phyloP scores from a whole-genome alignment of 176 grass and related monocot genomes.

The Triticum monococcum region DNA sequence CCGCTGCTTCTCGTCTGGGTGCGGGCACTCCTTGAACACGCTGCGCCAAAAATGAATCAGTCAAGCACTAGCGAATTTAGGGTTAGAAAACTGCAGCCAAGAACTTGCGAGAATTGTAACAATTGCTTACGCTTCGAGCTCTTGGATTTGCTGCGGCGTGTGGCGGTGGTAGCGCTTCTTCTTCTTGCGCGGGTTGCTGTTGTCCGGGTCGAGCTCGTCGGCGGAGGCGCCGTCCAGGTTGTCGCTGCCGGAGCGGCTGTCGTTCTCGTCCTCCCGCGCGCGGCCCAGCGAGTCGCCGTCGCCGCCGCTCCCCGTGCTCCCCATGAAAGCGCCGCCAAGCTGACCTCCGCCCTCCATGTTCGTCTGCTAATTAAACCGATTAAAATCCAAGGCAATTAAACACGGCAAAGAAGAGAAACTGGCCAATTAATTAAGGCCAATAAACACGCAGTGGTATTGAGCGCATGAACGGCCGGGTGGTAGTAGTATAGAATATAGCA shows the following conservation, averaged over 20 bases:
- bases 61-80: not conserved
- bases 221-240: constrained; percentile 83
- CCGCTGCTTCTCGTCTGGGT: constrained; percentile 94
- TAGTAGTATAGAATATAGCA: not conserved
- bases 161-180: constrained; percentile 97
- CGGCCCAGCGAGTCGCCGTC: constrained; percentile 65
- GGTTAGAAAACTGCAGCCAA: not conserved
- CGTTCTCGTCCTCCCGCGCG: constrained; percentile 84
- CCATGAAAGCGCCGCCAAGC: constrained; percentile 31
- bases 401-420: not conserved
- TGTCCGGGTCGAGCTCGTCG: constrained; percentile 75
- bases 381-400: not conserved
- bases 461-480: not conserved
- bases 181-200: constrained; percentile 75
- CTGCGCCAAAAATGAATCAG: constrained; percentile 11
- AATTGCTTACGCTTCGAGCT: constrained; percentile 78
- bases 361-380: constrained; percentile 38
- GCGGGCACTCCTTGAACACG: constrained; percentile 96
- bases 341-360: constrained; percentile 60
- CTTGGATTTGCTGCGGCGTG: constrained; percentile 97
- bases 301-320: constrained; percentile 36
- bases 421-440: not conserved
- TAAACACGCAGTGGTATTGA: not conserved
- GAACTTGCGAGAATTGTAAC: not conserved
- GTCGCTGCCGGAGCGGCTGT: constrained; percentile 91